Base-by-base conservation (phyloP, 202 grass and related monocot genomes). In the Carex sylvatica region DNA sequence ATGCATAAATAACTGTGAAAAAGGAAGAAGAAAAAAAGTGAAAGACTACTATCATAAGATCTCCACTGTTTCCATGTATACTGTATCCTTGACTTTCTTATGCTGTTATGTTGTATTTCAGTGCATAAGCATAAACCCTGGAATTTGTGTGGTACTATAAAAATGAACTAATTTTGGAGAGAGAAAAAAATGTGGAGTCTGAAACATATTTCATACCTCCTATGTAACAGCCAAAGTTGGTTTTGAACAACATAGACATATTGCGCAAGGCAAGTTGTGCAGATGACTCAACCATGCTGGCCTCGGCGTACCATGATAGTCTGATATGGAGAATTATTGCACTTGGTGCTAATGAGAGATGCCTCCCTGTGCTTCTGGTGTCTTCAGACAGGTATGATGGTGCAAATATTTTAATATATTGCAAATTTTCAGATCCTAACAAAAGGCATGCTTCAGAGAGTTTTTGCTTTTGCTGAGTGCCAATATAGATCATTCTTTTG, bases 261-360 rank as follows among this genome's bases (percentile, higher is more conserved):
- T 85, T 98, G 63, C 85, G 91, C 61, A 98, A 91, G 83, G 92
- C 87, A 14, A 26, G 24, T 7, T 91, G 86, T 0, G 16, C 80
- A 65, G 92, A 98, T 80, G 92, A 91, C 4, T 93, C 80, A 1
- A 91, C 89, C 70, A 88, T 98, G 59, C 89, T 89, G 1, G 92
- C 89, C 1, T 83, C 86, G n/a, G 80, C 91, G 66, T 98, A 95
- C 68, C 95, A 95, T 87, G 95, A 98, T 78, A 98, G 86, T 79
- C 87, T 98, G 28, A 95, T 98, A 64, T 95, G 92, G 92, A 93
- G 89, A 86, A 84, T 98, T 75, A 93, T 95, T 18, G 90, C 92
- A 0, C 91, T 95, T 31, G 89, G 95, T 67, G 92, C 83, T 18
- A 98, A 98, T 85, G 89, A 95, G 19, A 86, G 80, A 63, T 95